These are phyloP conservation scores for Aspergillus haitiensis DNA, from an alignment of 495 filamentous ascomycete genomes.

Conservation along the genomic window DNA sequence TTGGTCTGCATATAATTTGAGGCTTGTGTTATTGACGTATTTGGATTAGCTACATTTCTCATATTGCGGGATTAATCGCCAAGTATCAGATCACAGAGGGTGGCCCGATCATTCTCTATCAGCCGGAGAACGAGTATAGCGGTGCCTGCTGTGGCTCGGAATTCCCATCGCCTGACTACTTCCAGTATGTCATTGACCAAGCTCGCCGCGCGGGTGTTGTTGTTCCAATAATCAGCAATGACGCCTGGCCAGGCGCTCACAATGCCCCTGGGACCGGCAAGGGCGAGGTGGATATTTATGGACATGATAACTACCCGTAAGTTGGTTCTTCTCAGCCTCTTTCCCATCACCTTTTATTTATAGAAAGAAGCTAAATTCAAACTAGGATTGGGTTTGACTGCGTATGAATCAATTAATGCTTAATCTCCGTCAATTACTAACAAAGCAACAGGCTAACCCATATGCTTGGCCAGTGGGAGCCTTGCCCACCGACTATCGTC, in stretches of 20 bases:
- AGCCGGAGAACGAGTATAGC: conserved; percentile 79
- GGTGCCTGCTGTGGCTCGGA: conserved; percentile 38
- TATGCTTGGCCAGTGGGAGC: conserved; percentile 48
- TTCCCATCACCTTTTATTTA: neutral
- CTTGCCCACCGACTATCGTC: conserved; percentile 49
- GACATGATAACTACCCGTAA: conserved; percentile 69
- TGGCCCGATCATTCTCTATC: conserved; percentile 72
- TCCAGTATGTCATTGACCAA: conserved; percentile 68
- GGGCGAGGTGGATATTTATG: conserved; percentile 75
- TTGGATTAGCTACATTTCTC: conserved; percentile 32
- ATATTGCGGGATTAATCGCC: conserved; percentile 64
- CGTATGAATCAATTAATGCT: conserved; percentile 22
- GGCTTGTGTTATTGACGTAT: neutral
- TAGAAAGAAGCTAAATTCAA: conserved; percentile 13
- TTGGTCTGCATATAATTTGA: neutral
- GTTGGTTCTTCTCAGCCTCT: neutral
- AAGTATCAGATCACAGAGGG: conserved; percentile 77
- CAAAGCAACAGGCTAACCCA: conserved; percentile 39
- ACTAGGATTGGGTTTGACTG: conserved; percentile 60
- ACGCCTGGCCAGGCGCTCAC: conserved; percentile 58
- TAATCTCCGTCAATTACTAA: conserved; percentile 10
- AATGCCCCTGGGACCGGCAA: conserved; percentile 64
- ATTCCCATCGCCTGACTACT: conserved; percentile 63
- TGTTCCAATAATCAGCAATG: conserved; percentile 75
- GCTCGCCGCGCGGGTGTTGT: conserved; percentile 67